Conservation (phyloP, 1,284 basidiomycete species). For the Wallemia hederae region DNA sequence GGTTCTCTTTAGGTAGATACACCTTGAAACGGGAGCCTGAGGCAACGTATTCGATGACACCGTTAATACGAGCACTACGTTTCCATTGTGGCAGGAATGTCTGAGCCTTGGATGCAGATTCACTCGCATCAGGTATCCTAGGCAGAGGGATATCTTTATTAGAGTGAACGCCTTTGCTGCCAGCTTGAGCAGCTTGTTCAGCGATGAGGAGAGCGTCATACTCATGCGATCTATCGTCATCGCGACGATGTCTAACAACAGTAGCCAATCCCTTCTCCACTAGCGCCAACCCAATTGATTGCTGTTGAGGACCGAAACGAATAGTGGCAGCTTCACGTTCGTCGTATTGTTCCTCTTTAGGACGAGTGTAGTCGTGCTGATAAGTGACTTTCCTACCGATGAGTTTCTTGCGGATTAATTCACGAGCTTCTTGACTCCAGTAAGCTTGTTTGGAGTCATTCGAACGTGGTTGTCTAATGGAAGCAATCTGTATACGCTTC, state of each 20-base stretch:
- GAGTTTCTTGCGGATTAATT: slow-evolving; percentile 19
- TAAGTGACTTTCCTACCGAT: slow-evolving; percentile 70
- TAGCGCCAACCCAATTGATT: slow-evolving; percentile 66
- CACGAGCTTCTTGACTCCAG: slow-evolving; percentile 71
- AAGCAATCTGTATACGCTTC: slow-evolving; percentile 1
- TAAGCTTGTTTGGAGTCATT: slow-evolving; percentile 64
- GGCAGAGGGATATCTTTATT: slow-evolving; percentile 45
- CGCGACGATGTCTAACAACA: slow-evolving; percentile 66
- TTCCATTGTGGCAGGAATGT: slow-evolving; percentile 79
- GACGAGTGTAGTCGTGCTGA: slow-evolving; percentile 59
- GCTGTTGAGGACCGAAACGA: slow-evolving; percentile 44
- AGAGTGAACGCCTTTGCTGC: slow-evolving; percentile 65
- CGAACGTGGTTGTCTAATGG: slow-evolving; percentile 18
- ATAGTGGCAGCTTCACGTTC: slow-evolving; percentile 72
- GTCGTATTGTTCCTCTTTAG: slow-evolving; percentile 74
- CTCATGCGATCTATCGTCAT: slow-evolving; percentile 82
- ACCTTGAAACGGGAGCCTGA: slow-evolving; percentile 84
- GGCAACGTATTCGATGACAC: slow-evolving; percentile 75
- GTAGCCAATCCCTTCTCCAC: slow-evolving; percentile 76
- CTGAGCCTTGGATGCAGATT: slow-evolving; percentile 42
- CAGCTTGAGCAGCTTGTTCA: slow-evolving; percentile 27
- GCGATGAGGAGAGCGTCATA: slow-evolving; percentile 28
- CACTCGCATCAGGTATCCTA: slow-evolving; percentile 62
- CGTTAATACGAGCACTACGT: slow-evolving; percentile 49
- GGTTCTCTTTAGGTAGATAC: slow-evolving; percentile 66